These are phyloP conservation scores for Tolypocladium ovalisporum DNA, from an alignment of 2,329 filamentous ascomycete species.

Conservation along the genomic window DNA sequence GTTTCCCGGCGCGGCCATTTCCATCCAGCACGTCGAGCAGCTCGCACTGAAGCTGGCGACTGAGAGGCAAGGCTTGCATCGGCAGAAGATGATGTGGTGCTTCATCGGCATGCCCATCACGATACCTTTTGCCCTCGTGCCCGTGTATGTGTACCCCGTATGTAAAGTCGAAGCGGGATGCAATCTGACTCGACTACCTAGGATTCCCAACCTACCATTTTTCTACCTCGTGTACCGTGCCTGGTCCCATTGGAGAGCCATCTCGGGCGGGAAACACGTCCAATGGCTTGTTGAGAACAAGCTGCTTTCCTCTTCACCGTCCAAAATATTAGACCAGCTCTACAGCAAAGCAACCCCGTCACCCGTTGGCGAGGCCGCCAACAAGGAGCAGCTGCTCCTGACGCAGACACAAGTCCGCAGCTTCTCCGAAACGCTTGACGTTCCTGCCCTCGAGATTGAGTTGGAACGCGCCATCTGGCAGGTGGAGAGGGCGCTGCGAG, in stretches of 20 bases:
- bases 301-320: constrained; percentile 56
- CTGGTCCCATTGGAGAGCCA: constrained; percentile 84
- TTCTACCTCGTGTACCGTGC: constrained; percentile 90
- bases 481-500: constrained; percentile 42
- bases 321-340: constrained; percentile 58
- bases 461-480: constrained; percentile 69
- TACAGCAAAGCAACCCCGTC: constrained; percentile 39
- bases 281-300: constrained; percentile 69
- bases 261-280: constrained; percentile 75
- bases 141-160: constrained; percentile 52
- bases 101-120: constrained; percentile 73
- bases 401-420: constrained; percentile 41
- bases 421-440: constrained; percentile 49
- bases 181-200: constrained; percentile 20
- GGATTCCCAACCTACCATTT: constrained; percentile 88
- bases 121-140: constrained; percentile 71
- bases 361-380: constrained; percentile 8
- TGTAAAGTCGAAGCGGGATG: background rate
- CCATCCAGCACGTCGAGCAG: constrained; percentile 47
- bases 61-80: constrained; percentile 71
- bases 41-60: constrained; percentile 64
- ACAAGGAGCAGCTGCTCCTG: constrained; percentile 29
- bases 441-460: constrained; percentile 62
- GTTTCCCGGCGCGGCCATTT: constrained; percentile 64
- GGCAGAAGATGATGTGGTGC: constrained; percentile 68